Conservation (phyloP, 2,329 filamentous ascomycete species). For the Pestalotiopsis sp. region DNA sequence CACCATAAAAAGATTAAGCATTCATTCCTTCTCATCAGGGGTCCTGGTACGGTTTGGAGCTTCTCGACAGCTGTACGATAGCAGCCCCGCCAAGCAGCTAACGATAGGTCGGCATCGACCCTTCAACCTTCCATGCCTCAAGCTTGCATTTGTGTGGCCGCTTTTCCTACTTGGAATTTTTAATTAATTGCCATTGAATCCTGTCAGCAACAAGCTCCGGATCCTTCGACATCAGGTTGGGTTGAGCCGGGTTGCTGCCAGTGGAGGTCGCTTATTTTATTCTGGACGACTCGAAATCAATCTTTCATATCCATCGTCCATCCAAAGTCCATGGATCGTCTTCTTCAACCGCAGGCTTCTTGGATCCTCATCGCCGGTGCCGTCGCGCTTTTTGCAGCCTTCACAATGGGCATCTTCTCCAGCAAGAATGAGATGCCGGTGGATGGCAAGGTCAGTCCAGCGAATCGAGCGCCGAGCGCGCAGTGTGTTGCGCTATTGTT, state of each 20-base stretch:
- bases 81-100: background rate
- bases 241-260: background rate
- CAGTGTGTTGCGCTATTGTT: background rate
- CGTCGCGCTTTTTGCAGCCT: slow-evolving; percentile 36
- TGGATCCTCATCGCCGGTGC: slow-evolving; percentile 30
- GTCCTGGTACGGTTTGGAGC: background rate
- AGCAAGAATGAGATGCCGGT: slow-evolving; percentile 80
- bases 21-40: background rate
- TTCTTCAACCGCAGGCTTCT: slow-evolving; percentile 10
- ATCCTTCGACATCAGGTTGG: background rate
- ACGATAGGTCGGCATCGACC: too few species aligned
- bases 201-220: background rate
- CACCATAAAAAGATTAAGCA: background rate
- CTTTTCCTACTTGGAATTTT: too few species aligned
- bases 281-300: too few species aligned
- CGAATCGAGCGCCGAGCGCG: background rate
- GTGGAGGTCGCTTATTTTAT: background rate
- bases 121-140: too few species aligned
- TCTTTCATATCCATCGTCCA: background rate
- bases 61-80: background rate
- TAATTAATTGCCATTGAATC: background rate
- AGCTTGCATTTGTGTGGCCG: too few species aligned
- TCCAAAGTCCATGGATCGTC: slow-evolving; percentile 19
- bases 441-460: slow-evolving; percentile 70
- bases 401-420: slow-evolving; percentile 69